A percentile compares a stretch with the other conserved stretches of the same genome.
Conservation (phyloP, 108 stramenopile species). For the Aureococcus anophagefferens region DNA sequence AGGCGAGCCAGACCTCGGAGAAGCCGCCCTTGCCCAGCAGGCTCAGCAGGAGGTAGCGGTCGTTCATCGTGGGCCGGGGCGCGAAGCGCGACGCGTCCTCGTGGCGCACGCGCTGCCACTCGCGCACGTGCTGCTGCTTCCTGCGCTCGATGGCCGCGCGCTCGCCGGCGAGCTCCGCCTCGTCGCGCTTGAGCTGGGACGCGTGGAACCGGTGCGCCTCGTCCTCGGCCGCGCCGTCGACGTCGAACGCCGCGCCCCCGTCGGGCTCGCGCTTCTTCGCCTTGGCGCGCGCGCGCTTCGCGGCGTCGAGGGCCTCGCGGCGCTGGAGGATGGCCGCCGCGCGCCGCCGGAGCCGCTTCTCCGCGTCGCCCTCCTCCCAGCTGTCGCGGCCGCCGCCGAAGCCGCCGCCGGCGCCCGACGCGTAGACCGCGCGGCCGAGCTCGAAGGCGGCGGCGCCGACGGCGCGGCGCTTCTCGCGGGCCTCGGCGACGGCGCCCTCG, state of each 20-base stretch:
- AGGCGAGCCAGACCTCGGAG: constrained; percentile 94
- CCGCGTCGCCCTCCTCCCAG: neutral
- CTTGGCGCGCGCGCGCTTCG: neutral
- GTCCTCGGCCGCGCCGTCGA: neutral
- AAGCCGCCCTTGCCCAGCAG: constrained; percentile 95
- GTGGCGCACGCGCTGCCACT: neutral
- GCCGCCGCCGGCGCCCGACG: no score
- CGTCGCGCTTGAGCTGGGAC: constrained; percentile 1
- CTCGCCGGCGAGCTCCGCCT: neutral
- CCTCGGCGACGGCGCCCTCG: neutral
- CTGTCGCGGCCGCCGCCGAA: neutral
- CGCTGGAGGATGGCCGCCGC: no score
- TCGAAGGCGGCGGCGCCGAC: neutral
- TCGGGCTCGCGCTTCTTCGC: neutral
- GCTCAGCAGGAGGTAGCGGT: constrained; percentile 76
- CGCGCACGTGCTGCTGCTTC: neutral
- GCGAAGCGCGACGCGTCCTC: constrained; percentile 1
- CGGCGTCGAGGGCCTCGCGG: neutral
- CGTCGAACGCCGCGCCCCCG: no score
- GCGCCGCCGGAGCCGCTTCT: neutral
- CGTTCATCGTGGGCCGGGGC: constrained; percentile 44
- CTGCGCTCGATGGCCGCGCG: neutral
- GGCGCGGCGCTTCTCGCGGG: neutral
- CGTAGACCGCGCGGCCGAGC: neutral
- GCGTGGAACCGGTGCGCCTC: neutral